These are phyloP conservation scores for Hibiscus tridactylites DNA, from an alignment of 345 rosid genomes.

Conservation along the genomic window DNA sequence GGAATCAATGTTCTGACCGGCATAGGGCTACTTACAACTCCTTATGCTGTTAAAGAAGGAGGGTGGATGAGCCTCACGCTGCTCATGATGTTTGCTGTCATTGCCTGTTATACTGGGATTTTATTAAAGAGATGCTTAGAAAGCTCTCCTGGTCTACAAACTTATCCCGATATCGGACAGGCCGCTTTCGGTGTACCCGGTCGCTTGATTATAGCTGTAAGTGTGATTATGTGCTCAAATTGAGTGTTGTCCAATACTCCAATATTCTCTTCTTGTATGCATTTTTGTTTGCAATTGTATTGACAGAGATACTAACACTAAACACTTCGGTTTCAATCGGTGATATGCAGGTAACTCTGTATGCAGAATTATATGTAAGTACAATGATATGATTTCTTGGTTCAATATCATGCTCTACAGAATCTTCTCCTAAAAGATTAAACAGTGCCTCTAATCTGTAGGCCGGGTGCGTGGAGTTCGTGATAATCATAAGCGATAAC, in stretches of 20 bases:
- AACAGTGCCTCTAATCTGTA: constrained; percentile 16
- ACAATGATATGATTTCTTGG: not conserved
- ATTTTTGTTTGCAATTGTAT: no score
- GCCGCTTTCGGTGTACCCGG: constrained; percentile 73
- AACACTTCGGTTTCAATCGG: constrained; percentile 14
- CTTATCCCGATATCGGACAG: constrained; percentile 84
- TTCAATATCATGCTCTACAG: not conserved
- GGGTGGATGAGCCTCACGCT: constrained; percentile 69
- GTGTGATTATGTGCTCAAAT: no score
- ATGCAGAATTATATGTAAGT: constrained; percentile 75
- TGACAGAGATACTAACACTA: constrained; percentile 5
- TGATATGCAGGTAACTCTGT: constrained; percentile 55
- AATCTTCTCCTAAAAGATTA: constrained; percentile 1
- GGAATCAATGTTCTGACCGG: constrained; percentile 50
- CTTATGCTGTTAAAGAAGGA: constrained; percentile 68
- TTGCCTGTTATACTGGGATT: constrained; percentile 59
- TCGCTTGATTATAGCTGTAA: constrained; percentile 14
- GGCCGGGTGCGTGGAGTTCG: constrained; percentile 75
- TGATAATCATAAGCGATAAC: constrained; percentile 83
- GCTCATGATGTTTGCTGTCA: constrained; percentile 42
- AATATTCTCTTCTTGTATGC: no score
- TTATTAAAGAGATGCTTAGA: constrained; percentile 66
- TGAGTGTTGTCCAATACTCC: not conserved
- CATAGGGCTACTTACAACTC: constrained; percentile 59
- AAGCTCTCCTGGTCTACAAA: constrained; percentile 54